Percentiles rank a stretch among this genome's conserved stretches.
phyloP scores from a whole-genome alignment of 257 asterid species.

The Jaltomata sinuosa region DNA sequence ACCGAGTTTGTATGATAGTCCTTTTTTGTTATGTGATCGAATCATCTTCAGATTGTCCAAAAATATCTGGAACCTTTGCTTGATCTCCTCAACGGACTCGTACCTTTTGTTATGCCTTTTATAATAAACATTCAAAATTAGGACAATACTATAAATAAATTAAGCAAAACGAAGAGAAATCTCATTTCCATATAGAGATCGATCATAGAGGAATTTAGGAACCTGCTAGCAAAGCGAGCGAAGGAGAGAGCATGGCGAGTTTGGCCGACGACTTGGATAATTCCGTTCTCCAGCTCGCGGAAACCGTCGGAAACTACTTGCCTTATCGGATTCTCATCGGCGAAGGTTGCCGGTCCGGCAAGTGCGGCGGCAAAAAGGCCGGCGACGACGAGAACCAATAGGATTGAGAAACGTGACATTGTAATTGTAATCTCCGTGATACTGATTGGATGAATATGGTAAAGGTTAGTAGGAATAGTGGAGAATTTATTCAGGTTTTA shows the following conservation, averaged over 20 bases:
- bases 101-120: slow-evolving; percentile 68
- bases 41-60: slow-evolving; percentile 59
- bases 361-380: slow-evolving; percentile 14
- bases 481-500: not conserved
- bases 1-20: slow-evolving; percentile 69
- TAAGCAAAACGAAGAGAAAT: not conserved
- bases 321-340: slow-evolving; percentile 66
- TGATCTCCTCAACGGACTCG: slow-evolving; percentile 58
- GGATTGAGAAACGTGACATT: slow-evolving; percentile 39
- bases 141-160: not conserved
- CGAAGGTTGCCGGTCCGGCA: slow-evolving; percentile 28
- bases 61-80: slow-evolving; percentile 57
- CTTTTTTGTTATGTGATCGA: slow-evolving; percentile 78
- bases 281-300: slow-evolving; percentile 50
- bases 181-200: not conserved
- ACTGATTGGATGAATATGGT: not conserved
- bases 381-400: slow-evolving; percentile 4
- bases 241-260: slow-evolving; percentile 66
- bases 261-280: slow-evolving; percentile 49
- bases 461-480: not conserved
- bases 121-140: not conserved
- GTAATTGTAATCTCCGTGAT: not conserved
- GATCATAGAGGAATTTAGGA: not conserved
- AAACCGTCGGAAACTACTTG: slow-evolving; percentile 69
- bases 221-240: slow-evolving; percentile 85